Evolutionary conservation across 371 early-diverging fungal genomes (phyloP).

Genomic region (Fennellomyces sp.): DNA sequence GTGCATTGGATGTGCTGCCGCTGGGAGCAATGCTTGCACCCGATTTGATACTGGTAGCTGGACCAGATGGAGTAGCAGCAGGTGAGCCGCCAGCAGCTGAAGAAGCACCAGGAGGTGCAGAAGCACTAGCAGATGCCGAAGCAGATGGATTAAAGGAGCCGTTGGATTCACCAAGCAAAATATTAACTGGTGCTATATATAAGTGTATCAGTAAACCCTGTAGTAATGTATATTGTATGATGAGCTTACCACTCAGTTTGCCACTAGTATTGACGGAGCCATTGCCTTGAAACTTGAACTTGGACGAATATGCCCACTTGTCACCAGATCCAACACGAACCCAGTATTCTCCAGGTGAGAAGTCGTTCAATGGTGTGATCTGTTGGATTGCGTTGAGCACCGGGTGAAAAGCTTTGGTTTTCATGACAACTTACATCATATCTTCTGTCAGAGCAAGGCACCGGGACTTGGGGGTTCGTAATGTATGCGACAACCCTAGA

Average conservation of each 20-base stretch:
- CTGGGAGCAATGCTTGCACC: background rate
- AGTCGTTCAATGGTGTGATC: constrained; percentile 9
- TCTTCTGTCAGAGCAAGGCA: background rate
- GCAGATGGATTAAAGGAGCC: background rate
- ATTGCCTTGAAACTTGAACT: constrained; percentile 25
- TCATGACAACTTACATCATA: background rate
- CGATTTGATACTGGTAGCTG: background rate
- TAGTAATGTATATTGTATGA: background rate
- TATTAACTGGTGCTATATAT: constrained; percentile 1
- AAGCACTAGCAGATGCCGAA: too few relatives aligned
- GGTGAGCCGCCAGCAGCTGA: background rate
- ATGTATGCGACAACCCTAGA: constrained; percentile 1
- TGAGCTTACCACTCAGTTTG: background rate
- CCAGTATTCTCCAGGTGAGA: constrained; percentile 9
- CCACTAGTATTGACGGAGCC: constrained; percentile 8
- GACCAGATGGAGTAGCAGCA: background rate
- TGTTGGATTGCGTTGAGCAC: background rate
- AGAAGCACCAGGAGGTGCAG: background rate
- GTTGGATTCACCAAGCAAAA: background rate
- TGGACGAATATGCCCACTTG: constrained; percentile 20
- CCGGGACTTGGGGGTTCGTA: constrained; percentile 1
- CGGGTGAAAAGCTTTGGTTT: background rate
- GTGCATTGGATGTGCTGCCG: background rate
- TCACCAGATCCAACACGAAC: constrained; percentile 24
- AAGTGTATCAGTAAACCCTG: background rate